phyloP scores from a whole-genome alignment of 2,329 filamentous ascomycete species.

The Amylocarpus encephaloides region DNA sequence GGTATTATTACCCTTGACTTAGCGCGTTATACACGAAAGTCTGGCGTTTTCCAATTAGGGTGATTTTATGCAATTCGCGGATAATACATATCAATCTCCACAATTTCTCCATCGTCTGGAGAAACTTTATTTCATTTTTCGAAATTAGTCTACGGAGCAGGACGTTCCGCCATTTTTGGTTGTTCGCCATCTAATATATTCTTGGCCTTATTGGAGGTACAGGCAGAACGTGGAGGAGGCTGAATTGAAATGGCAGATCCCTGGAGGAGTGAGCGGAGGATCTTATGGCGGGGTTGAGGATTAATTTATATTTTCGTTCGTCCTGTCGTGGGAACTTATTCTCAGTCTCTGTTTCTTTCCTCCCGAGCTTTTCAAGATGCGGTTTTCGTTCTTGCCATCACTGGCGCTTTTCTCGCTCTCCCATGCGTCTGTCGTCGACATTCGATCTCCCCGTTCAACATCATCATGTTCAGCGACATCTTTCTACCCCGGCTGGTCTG shows the following conservation, averaged over 20 bases:
- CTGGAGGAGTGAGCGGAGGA: too few species aligned
- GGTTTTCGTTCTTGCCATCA: background rate
- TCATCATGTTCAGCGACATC: slow-evolving; percentile 22
- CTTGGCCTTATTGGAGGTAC: background rate
- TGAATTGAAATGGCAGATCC: background rate
- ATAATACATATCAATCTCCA: background rate
- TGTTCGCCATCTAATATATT: background rate
- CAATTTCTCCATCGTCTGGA: background rate
- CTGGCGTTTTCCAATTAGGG: background rate
- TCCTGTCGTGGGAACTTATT: too few species aligned
- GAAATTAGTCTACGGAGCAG: background rate
- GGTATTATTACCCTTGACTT: background rate
- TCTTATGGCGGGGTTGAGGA: too few species aligned
- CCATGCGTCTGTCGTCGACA: background rate
- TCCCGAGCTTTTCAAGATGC: background rate
- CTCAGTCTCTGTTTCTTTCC: too few species aligned
- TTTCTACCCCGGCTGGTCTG: slow-evolving; percentile 34
- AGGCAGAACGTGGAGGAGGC: background rate
- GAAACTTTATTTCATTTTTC: too few species aligned
- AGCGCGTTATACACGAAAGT: background rate
- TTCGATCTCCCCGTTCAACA: background rate
- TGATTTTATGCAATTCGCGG: background rate
- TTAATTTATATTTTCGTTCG: too few species aligned
- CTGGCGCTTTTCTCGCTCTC: background rate
- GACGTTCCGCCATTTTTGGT: background rate